Evolutionary conservation across 75 land plant species (phyloP), one percentile per base, ranked within the genome.

Genomic region (Picea sitchensis): DNA sequence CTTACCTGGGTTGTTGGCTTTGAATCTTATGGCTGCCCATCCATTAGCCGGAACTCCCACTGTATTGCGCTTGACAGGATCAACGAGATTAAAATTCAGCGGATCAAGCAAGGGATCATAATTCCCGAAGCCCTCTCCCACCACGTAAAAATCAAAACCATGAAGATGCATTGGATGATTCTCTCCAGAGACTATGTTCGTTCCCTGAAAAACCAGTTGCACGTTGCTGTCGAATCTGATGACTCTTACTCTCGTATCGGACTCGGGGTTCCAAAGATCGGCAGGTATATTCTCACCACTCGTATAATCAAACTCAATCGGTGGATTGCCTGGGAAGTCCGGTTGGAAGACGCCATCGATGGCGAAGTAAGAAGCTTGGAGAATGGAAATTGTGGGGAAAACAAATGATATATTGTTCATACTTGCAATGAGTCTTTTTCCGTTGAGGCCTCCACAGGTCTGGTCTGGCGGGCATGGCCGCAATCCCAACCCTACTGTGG

Each of bases 121-220:
- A 79, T 92, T 91, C 13, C 94, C 94, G 14, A 41, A 78, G 15
- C 94, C 94, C 15, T 77, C 51, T 3, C 87, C 93, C 1, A 92
- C 80, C 11, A 90, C 79, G 67, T 88, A 88, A 80, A 92, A 92
- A 76, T 80, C 76, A 76, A 79, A 84, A 13, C 94, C 94, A 79
- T 92, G 94, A 34, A 92, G 81, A 67, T 92, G 94, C 62, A 91
- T 87, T 1, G 94, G 93, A 77, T 90, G 94, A 34, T 83, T 84
- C n/a, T 92, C 94, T 9, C 36, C 77, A 4, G 77, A 18, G 44
- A 92, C 75, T 15, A 87, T 77, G 34, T 57, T 81, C 9, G 94
- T 92, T 20, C 80, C 89, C 81, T 92, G 91, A n/a, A 92, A 76
- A n/a, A 92, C 86, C 7, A 92, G 38, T 58, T 92, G 81, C 68